These are phyloP conservation scores for Fusarium chuoi DNA, from an alignment of 2,329 filamentous ascomycete species.

Conservation along the genomic window DNA sequence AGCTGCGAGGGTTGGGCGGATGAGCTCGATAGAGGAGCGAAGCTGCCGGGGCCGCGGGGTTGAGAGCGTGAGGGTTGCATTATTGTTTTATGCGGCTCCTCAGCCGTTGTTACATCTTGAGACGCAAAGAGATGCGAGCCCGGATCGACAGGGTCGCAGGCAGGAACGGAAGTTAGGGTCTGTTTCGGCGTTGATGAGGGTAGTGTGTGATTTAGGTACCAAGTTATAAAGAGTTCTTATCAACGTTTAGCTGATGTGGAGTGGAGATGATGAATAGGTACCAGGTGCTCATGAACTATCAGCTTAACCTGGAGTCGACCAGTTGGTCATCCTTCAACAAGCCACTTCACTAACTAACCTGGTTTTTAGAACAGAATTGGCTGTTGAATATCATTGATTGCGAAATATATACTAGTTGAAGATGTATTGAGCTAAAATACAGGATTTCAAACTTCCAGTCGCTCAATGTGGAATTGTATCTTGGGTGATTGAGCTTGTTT, in stretches of 20 bases:
- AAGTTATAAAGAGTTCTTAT: conserved; percentile 4
- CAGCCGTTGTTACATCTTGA: conserved; percentile 57
- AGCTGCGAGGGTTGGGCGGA: conserved; percentile 45
- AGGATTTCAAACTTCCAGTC: neutral
- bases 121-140: conserved; percentile 17
- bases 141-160: neutral
- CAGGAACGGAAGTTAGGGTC: neutral
- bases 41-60: conserved; percentile 64
- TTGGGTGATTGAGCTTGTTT: neutral
- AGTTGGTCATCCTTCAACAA: neutral
- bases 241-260: conserved; percentile 11
- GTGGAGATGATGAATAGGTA: neutral
- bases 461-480: neutral
- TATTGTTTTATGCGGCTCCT: conserved; percentile 44
- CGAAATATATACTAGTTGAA: neutral
- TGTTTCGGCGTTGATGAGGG: neutral
- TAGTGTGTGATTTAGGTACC: neutral
- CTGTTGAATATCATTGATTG: neutral
- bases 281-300: neutral
- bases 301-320: neutral
- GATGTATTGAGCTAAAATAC: neutral
- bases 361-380: neutral
- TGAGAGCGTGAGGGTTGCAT: conserved; percentile 62
- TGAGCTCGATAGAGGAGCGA: conserved; percentile 60
- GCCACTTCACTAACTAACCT: conserved; percentile 20